Evolutionary conservation across 2,329 filamentous ascomycete genomes (phyloP).

Genomic region (Trichoderma endophyticum): DNA sequence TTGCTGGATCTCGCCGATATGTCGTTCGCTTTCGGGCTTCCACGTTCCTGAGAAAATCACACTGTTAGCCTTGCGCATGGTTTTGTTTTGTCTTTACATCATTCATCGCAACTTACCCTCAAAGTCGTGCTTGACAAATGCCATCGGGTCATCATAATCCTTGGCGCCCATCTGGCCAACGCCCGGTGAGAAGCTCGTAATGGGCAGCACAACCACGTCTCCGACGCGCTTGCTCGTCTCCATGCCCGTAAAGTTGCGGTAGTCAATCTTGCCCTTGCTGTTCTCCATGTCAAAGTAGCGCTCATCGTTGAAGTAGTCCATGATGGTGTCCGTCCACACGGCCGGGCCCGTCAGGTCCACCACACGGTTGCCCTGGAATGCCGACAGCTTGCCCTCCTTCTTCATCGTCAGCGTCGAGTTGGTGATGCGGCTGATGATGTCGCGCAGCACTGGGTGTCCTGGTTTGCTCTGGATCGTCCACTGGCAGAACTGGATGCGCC

Average conservation of each 20-base stretch:
- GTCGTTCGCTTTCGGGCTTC: conserved; percentile 70
- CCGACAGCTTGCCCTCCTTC: conserved; percentile 60
- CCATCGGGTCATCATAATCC: conserved; percentile 88
- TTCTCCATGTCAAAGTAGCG: conserved; percentile 79
- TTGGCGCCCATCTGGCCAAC: conserved; percentile 90
- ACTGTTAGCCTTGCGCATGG: not conserved
- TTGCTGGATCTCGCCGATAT: conserved; percentile 55
- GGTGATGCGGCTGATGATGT: conserved; percentile 83
- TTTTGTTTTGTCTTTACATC: too few species aligned
- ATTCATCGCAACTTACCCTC: conserved; percentile 60
- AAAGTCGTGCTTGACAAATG: conserved; percentile 95
- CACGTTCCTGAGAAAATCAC: conserved; percentile 56
- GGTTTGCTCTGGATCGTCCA: conserved; percentile 98
- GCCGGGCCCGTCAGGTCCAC: conserved; percentile 94
- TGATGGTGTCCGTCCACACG: conserved; percentile 89
- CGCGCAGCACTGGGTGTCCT: conserved; percentile 85
- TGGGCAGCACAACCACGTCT: conserved; percentile 89
- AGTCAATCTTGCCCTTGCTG: conserved; percentile 73
- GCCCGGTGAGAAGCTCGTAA: conserved; percentile 95
- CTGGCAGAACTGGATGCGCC: conserved; percentile 96
- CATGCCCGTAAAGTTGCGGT: conserved; percentile 86
- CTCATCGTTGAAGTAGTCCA: conserved; percentile 89
- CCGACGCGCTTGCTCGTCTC: conserved; percentile 79
- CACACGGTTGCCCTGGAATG: conserved; percentile 64
- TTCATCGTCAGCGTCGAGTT: conserved; percentile 75